Evolutionary conservation across 441 rosid genomes (phyloP), one percentile per base, ranked within the genome.

Genomic region (Erodium texanum): DNA sequence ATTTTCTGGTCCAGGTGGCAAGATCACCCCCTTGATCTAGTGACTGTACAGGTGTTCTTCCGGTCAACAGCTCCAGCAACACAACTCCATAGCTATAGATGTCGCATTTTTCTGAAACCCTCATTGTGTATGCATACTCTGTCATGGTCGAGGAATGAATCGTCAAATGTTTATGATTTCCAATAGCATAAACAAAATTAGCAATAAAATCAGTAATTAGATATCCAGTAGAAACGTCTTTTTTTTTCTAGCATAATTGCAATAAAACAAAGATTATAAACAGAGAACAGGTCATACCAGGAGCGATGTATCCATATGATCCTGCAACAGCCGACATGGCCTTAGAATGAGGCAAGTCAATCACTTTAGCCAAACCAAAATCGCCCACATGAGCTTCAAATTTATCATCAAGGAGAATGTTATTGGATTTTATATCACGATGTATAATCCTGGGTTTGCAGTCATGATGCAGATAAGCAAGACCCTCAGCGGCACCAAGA

Each of bases 401-500:
- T 50, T 85, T 89, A 36, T 88, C 89, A 56, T 93, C 95, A 9
- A 93, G 90, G 2, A 93, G 82, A 68, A 94, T 94, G 76, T 94
- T 94, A 59, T 84, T 89, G 48, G 96, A 94, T 73, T 94, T 94
- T 72, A 94, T 94, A 79, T 94, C 97, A 0, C 97, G 96, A 77
- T 94, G 99, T 70, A 94, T 70, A 69, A 91, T 91, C 77, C 83
- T 88, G 10, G 99, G 99, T 77, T 86, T 91, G 85, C 99, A 94
- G 62, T 89, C 97, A 67, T 94, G 97, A 74, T 94, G 99, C 50
- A 94, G 79, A 79, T 94, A 91, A 68, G 96, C 84, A 73, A 94
- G 96, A 64, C 99, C 99, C 82, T 94, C 96, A n/a, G 96, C 99
- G 66, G 99, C 89, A 68, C 99, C 99, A 52, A 94, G 86, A 62